phyloP scores from a whole-genome alignment of 176 grass and related monocot species.

The Rhynchospora breviuscula region DNA sequence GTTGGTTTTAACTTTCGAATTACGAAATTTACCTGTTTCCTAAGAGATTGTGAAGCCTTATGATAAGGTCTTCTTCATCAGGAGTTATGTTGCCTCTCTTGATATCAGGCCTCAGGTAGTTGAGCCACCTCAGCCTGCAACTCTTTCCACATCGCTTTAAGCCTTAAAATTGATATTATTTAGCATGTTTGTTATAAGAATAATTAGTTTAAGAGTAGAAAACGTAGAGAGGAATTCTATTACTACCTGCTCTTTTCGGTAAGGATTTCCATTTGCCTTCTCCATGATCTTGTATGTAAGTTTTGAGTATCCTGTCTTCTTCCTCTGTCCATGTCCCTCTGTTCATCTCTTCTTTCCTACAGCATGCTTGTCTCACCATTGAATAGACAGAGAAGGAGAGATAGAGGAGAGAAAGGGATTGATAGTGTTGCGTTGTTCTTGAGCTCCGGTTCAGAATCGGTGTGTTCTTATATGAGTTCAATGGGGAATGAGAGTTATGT shows the following conservation, averaged over 20 bases:
- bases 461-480: neutral
- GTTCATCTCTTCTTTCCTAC: slow-evolving; percentile 27
- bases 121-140: slow-evolving; percentile 65
- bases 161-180: slow-evolving; percentile 6
- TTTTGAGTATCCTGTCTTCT: slow-evolving; percentile 26
- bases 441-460: neutral
- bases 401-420: neutral
- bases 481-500: neutral
- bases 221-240: neutral
- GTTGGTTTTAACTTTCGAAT: neutral
- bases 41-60: slow-evolving; percentile 58
- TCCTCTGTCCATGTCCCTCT: slow-evolving; percentile 28
- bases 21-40: slow-evolving; percentile 37
- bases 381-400: neutral
- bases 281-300: slow-evolving; percentile 27
- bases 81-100: slow-evolving; percentile 62
- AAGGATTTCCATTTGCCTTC: slow-evolving; percentile 27
- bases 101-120: slow-evolving; percentile 64
- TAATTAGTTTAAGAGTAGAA: neutral
- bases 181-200: neutral
- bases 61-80: slow-evolving; percentile 72
- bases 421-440: neutral
- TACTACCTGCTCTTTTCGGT: slow-evolving; percentile 21
- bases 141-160: slow-evolving; percentile 63
- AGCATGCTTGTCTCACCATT: slow-evolving; percentile 26